Conservation (phyloP, 2,329 filamentous ascomycete species). For the Fusarium illudens region DNA sequence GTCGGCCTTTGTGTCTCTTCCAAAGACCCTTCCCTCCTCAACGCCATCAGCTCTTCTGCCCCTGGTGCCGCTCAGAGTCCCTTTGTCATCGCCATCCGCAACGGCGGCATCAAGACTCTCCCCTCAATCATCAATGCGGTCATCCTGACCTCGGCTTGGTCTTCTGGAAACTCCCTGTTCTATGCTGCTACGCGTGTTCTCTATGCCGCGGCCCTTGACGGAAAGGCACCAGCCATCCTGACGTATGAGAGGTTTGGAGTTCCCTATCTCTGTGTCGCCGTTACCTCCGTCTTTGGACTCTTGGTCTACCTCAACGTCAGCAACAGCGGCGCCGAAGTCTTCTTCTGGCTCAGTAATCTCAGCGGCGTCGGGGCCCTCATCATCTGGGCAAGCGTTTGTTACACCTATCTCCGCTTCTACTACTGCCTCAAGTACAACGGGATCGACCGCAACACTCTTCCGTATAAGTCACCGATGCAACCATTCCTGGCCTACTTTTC, state of each 20-base stretch:
- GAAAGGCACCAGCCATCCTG: constrained; percentile 59
- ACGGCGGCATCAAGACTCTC: constrained; percentile 69
- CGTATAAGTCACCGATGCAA: neutral
- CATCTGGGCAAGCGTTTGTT: neutral
- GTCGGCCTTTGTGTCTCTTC: constrained; percentile 71
- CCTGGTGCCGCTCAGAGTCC: constrained; percentile 54
- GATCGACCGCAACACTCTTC: neutral
- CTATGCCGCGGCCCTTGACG: constrained; percentile 71
- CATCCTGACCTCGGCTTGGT: constrained; percentile 72
- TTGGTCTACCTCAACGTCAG: constrained; percentile 17
- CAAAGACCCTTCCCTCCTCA: constrained; percentile 67
- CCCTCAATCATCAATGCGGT: constrained; percentile 75
- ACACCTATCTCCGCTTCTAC: constrained; percentile 3
- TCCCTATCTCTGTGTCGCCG: constrained; percentile 18
- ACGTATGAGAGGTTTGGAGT: constrained; percentile 18
- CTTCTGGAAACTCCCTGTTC: constrained; percentile 67
- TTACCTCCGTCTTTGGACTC: constrained; percentile 5
- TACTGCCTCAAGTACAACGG: constrained; percentile 4
- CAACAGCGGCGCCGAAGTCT: neutral
- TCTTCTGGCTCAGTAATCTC: constrained; percentile 4
- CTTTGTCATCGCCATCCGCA: constrained; percentile 72
- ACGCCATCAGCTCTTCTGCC: constrained; percentile 64
- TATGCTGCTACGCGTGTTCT: constrained; percentile 76
- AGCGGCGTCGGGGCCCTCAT: neutral
- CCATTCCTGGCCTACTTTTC: neutral